Evolutionary conservation across 2,329 filamentous ascomycete genomes (phyloP), one percentile per base, ranked within the genome.

Genomic region (Colletotrichum sidae): DNA sequence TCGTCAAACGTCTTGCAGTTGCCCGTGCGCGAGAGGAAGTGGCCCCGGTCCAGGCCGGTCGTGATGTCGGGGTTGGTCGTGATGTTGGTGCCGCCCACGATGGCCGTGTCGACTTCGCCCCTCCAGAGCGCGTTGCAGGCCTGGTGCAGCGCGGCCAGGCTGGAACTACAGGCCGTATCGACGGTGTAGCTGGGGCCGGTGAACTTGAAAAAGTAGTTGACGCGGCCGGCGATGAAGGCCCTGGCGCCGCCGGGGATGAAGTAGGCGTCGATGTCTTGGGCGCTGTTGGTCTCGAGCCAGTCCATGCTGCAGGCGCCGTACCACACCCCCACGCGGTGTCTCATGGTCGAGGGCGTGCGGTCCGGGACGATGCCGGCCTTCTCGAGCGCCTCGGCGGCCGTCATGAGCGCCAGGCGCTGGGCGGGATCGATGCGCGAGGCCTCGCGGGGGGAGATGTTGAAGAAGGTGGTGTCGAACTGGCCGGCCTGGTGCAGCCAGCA

Each of bases 61-160:
- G 92, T 93, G 80, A 92, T 92, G 75, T 94, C 92, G 0, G 92
- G 91, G 78, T 93, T 94, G 55, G 91, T 94, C 77, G 94, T 82
- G 65, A 93, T 89, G 54, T 92, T 93, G 15, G 92, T 80, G 67
- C 93, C 93, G 63, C 93, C 93, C 2, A 92, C 90, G 37, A 94
- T 88, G 1, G 92, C 93, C 9, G 91, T 94, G 72, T 96, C 92
- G 68, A 90, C 93, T 69, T 96, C 92, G 58, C 89, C 88, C 5
- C 86, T 86, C 86, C 90, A 91, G 8, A 94, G 81, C 0, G 92
- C 88, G 8, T 89, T 90, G 77, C 92, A 94, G 0, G 81, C 80
- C 33, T 92, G 81, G 70, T 92, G 88, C 65, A 93, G 88, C 0
- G 90, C 90, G 25, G 90, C 90, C 33, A 91, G 83, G 68, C 89